phyloP scores from a whole-genome alignment of 495 filamentous ascomycete species.

The Pseudomonodictys pantanalensis region DNA sequence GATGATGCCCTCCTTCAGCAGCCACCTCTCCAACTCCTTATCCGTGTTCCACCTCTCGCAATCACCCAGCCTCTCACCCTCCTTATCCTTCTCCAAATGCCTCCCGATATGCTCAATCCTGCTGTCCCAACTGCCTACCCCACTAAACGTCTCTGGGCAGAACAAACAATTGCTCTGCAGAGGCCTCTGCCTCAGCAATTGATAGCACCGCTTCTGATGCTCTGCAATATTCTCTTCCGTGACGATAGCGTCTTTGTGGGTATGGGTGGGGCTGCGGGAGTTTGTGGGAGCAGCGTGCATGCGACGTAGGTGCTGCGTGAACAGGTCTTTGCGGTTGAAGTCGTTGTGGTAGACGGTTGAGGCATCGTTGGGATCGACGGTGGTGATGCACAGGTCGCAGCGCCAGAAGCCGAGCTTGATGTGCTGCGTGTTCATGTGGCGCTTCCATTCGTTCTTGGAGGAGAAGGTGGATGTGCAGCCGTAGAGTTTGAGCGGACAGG shows the following conservation, averaged over 20 bases:
- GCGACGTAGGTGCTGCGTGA: slow-evolving; percentile 88
- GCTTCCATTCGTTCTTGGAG: slow-evolving; percentile 96
- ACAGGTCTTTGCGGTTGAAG: slow-evolving; percentile 92
- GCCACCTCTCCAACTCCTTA: slow-evolving; percentile 50
- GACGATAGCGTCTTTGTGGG: slow-evolving; percentile 13
- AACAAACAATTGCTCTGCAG: slow-evolving; percentile 63
- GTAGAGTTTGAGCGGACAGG: slow-evolving; percentile 77
- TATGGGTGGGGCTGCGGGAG: not conserved
- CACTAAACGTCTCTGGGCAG: slow-evolving; percentile 61
- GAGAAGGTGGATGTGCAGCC: slow-evolving; percentile 83
- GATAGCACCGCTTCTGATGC: slow-evolving; percentile 59
- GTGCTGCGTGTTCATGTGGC: slow-evolving; percentile 81
- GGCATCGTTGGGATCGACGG: slow-evolving; percentile 46
- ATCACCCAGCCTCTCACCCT: slow-evolving; percentile 27
- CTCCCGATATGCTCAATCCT: slow-evolving; percentile 89
- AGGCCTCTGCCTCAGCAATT: slow-evolving; percentile 60
- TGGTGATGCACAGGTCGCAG: slow-evolving; percentile 63
- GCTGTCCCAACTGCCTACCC: slow-evolving; percentile 68
- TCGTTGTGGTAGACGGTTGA: slow-evolving; percentile 50
- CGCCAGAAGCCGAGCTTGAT: slow-evolving; percentile 74
- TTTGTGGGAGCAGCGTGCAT: slow-evolving; percentile 62
- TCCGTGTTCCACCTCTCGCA: slow-evolving; percentile 47
- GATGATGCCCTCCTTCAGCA: slow-evolving; percentile 50
- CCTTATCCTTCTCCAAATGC: slow-evolving; percentile 63
- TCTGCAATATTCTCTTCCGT: slow-evolving; percentile 38